Conservation (phyloP, 768 basidiomycete genomes). For the Collybiopsis confluens region DNA sequence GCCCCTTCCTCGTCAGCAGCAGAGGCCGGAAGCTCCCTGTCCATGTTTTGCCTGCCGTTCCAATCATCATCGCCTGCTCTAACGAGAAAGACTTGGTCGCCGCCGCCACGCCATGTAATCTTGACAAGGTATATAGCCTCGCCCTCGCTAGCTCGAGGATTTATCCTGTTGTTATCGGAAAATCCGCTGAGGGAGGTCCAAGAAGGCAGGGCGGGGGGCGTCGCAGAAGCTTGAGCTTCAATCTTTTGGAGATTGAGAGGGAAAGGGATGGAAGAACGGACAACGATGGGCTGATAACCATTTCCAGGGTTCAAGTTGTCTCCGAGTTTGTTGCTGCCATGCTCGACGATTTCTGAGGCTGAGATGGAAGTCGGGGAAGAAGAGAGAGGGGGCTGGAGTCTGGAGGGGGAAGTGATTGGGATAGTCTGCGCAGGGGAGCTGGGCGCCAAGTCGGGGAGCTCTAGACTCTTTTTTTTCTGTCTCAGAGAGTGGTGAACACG, state of each 20-base stretch:
- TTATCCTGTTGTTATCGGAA: not conserved
- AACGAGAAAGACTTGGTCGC: conserved; percentile 59
- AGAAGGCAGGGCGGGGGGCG: not conserved
- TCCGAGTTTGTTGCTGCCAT: not conserved
- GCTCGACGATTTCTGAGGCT: too few species aligned
- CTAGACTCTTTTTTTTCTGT: conserved; percentile 3
- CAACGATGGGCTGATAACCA: not conserved
- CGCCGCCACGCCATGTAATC: conserved; percentile 65
- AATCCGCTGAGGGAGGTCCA: not conserved
- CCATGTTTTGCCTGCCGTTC: conserved; percentile 67
- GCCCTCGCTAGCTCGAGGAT: not conserved
- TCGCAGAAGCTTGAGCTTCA: not conserved
- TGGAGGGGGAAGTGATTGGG: too few species aligned
- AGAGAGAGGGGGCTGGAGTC: too few species aligned
- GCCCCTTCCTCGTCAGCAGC: too few species aligned
- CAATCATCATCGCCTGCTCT: conserved; percentile 74
- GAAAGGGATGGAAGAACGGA: not conserved
- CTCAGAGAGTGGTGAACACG: not conserved
- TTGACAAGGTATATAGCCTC: conserved; percentile 28
- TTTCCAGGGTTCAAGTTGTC: not conserved
- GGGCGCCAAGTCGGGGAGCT: conserved; percentile 5
- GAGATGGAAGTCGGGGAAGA: too few species aligned
- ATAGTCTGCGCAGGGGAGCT: too few species aligned
- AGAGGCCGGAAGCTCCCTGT: conserved; percentile 47
- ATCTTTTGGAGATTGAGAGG: not conserved